Evolutionary conservation across 306 rosid genomes (phyloP), one percentile per base, ranked within the genome.

Genomic region (Rubus idaeus): DNA sequence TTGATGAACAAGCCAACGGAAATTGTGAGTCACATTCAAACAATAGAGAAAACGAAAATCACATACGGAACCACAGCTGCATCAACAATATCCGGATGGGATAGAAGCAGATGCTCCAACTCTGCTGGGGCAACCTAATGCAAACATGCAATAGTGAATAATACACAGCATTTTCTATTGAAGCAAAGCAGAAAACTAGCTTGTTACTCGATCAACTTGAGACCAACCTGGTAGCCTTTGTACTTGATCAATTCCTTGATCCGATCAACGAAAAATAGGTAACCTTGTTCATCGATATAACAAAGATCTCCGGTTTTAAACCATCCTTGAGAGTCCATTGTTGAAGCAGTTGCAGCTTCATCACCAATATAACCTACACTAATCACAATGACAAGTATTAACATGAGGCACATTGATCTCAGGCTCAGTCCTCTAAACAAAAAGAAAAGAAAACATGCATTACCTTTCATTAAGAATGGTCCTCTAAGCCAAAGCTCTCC

Each of bases 41-140:
- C 39, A 4, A 37, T 0, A 39, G 6, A 11, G 39, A 17, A 5
- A 52, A 20, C 11, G 2, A 1, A 13, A 70, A 67, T 60, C 56
- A 80, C 83, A 0, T 81, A 89, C 97, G 97, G 94, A 55, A 85
- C 69, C 70, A 88, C 97, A 58, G 94, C 92, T 21, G 88, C 94
- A n/a, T 89, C 92, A 6, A 16, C 47, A 42, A 87, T 86, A 60
- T 87, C 78, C 41, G 87, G 91, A 70, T 84, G 92, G 57, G 92
- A 84, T 4, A 68, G 88, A 26, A 91, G 92, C 80, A 91, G 65
- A 8, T 89, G 83, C 80, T 91, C 94, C 52, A 89, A 68, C 72
- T 91, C 97, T 13, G 89, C 94, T 0, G 96, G 93, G 51, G 96
- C 89, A 71, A 91, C 94, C 96, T 91, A 50, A 26, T 40, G 39